A percentile compares a stretch with the other conserved stretches of the same genome.
Evolutionary conservation across 2,329 filamentous ascomycete genomes (phyloP).

Genomic region (Biscogniauxia marginata): DNA sequence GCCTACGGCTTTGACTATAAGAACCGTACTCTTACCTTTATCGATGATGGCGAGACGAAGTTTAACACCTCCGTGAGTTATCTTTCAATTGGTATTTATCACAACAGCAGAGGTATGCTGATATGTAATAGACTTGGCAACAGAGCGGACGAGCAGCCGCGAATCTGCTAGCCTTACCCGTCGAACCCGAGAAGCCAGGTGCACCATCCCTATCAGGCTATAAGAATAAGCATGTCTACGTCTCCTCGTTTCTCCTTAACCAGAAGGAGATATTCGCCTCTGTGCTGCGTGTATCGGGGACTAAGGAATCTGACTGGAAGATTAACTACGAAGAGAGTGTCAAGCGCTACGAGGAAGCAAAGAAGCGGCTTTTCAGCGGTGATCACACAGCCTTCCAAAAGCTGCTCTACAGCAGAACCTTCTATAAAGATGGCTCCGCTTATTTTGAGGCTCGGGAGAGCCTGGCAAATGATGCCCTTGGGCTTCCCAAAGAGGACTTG

Average conservation of each 20-base stretch:
- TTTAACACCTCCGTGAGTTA: constrained; percentile 54
- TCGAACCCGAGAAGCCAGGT: constrained; percentile 35
- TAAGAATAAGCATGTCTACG: constrained; percentile 48
- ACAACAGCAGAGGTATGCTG: neutral
- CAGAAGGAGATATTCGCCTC: constrained; percentile 66
- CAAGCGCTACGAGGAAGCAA: constrained; percentile 48
- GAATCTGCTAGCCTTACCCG: constrained; percentile 47
- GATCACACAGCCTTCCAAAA: constrained; percentile 44
- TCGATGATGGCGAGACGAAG: constrained; percentile 55
- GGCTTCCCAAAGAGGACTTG: constrained; percentile 56
- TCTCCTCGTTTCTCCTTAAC: constrained; percentile 56
- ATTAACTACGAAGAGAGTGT: constrained; percentile 47
- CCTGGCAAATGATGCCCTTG: constrained; percentile 53
- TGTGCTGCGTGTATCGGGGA: constrained; percentile 57
- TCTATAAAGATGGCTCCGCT: constrained; percentile 43
- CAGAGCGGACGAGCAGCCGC: constrained; percentile 50
- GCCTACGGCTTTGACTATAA: constrained; percentile 51
- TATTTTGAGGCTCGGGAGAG: constrained; percentile 43
- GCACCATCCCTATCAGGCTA: constrained; percentile 41
- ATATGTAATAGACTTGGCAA: constrained; percentile 20
- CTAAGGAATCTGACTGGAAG: constrained; percentile 59
- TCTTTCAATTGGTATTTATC: neutral
- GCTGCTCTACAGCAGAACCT: constrained; percentile 55
- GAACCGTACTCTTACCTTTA: constrained; percentile 42
- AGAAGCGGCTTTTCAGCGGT: constrained; percentile 43